These are phyloP conservation scores for Phytopythium sindhum DNA, from an alignment of 352 stramenopile species.

Conservation along the genomic window DNA sequence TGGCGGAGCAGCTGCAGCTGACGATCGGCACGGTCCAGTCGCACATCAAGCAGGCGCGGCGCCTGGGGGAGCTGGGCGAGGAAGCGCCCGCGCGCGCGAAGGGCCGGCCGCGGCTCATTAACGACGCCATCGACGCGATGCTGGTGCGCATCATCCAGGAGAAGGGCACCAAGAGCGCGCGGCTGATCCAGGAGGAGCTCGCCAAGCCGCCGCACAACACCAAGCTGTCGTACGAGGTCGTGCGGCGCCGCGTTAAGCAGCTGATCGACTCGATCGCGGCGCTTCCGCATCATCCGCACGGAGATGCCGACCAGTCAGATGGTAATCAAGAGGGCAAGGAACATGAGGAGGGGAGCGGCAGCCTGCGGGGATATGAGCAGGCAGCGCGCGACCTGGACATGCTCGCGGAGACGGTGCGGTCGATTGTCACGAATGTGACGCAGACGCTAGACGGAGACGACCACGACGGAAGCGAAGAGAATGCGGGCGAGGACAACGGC, in stretches of 20 bases:
- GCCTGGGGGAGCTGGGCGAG: constrained; percentile 1
- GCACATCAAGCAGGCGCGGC: constrained; percentile 3
- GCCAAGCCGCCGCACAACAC: constrained; percentile 12
- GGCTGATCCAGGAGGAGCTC: constrained; percentile 24
- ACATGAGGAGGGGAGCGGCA: background rate
- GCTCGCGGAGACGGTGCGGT: constrained; percentile 55
- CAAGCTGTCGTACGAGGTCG: constrained; percentile 24
- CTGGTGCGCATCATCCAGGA: constrained; percentile 16
- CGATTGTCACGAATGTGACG: constrained; percentile 37
- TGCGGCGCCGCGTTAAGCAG: constrained; percentile 19
- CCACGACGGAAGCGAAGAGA: background rate
- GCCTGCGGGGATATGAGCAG: constrained; percentile 1
- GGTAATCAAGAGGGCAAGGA: background rate
- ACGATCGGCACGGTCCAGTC: constrained; percentile 3
- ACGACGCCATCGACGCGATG: constrained; percentile 7
- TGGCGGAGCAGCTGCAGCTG: constrained; percentile 6
- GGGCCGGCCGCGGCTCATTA: constrained; percentile 6
- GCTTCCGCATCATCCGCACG: background rate
- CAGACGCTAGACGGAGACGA: constrained; percentile 3
- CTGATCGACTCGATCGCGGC: constrained; percentile 6
- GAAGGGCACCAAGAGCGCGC: constrained; percentile 16
- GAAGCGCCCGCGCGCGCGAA: background rate
- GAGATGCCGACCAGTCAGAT: background rate
- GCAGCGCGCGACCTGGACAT: constrained; percentile 47
- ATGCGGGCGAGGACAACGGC: background rate